Evolutionary conservation across 495 filamentous ascomycete genomes (phyloP).

Genomic region (Lindgomyces ingoldianus): DNA sequence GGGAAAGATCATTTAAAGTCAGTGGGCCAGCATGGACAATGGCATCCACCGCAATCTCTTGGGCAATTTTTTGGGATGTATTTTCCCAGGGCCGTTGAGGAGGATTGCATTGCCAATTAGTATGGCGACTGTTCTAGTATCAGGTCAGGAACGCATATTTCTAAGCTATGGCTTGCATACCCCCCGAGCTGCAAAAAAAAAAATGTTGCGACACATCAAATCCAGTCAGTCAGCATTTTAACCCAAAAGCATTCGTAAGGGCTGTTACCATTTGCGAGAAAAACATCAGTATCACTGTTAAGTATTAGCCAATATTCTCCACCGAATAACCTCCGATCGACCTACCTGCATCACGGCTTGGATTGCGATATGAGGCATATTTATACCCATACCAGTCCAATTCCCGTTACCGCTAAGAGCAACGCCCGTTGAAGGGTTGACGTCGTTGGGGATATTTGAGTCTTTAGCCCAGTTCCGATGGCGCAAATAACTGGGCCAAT

Average conservation of each 20-base stretch:
- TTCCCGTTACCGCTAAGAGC: neutral
- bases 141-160: neutral
- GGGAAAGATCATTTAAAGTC: neutral
- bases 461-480: neutral
- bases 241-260: neutral
- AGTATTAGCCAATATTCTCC: neutral
- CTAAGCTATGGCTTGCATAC: too few species aligned
- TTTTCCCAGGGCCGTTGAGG: neutral
- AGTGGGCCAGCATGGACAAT: neutral
- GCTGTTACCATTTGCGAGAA: neutral
- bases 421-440: conserved; percentile 2
- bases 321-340: neutral
- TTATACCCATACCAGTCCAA: neutral
- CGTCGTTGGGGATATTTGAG: neutral
- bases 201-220: neutral
- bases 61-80: conserved; percentile 1
- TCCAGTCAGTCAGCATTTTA: neutral
- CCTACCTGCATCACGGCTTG: neutral
- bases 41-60: neutral
- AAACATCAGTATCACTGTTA: neutral
- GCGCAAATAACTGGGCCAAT: conserved; percentile 4
- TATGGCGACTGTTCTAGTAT: conserved; percentile 4
- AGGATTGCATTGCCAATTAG: conserved; percentile 11
- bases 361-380: neutral
- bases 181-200: conserved; percentile 11